These are phyloP conservation scores for Trypanosoma vivax DNA, from an alignment of 208 protist genomes.

Conservation along the genomic window DNA sequence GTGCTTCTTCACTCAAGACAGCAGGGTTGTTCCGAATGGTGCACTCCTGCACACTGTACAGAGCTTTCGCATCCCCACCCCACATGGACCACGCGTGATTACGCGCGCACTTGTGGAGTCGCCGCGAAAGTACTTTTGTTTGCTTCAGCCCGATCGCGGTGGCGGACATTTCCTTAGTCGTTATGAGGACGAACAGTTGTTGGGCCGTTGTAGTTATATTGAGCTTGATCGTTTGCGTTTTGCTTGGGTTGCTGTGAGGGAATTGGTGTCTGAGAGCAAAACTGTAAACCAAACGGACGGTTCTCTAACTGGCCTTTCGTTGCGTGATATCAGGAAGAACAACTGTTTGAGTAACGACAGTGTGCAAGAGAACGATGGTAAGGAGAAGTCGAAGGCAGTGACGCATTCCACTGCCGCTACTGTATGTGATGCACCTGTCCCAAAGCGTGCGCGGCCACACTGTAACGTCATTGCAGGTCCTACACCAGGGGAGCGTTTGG, in stretches of 20 bases:
- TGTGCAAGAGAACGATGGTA: not conserved
- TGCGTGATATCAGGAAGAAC: constrained; percentile 65
- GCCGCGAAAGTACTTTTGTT: constrained; percentile 53
- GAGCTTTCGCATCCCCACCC: constrained; percentile 53
- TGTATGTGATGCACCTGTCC: not conserved
- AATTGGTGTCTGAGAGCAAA: constrained; percentile 57
- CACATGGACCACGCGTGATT: constrained; percentile 48
- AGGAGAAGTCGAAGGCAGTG: too few relatives aligned
- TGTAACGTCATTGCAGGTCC: constrained; percentile 51
- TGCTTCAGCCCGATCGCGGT: constrained; percentile 42
- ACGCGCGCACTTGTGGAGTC: constrained; percentile 55
- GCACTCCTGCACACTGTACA: constrained; percentile 42
- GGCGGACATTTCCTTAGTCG: constrained; percentile 58
- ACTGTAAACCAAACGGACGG: constrained; percentile 40
- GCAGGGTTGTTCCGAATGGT: constrained; percentile 46
- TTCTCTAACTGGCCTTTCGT: constrained; percentile 48
- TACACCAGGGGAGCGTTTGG: constrained; percentile 31
- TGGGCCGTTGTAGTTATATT: constrained; percentile 52
- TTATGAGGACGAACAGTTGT: constrained; percentile 48
- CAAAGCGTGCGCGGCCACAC: constrained; percentile 21
- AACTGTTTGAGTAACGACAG: constrained; percentile 16
- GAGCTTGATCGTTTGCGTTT: constrained; percentile 75
- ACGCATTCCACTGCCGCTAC: constrained; percentile 1
- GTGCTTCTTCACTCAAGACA: constrained; percentile 41
- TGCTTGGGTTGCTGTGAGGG: constrained; percentile 56